Base-by-base conservation (phyloP, 2,329 filamentous ascomycete genomes). In the Colletotrichum trifolii region DNA sequence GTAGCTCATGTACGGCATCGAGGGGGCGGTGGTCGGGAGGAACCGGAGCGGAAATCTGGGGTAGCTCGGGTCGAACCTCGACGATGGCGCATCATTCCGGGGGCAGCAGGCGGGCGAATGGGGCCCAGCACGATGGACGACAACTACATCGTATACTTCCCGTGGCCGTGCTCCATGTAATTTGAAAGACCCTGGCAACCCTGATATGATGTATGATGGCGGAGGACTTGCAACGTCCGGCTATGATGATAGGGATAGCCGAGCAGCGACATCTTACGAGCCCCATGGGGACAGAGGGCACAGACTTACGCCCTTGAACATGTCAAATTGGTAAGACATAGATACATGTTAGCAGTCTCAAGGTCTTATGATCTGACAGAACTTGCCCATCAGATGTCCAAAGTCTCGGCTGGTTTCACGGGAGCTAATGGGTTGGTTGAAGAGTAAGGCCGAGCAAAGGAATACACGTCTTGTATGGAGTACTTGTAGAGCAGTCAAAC, bases 1-100 rank as follows among this genome's bases (percentile, higher is more conserved):
- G 40, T 65, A 61, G 57, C 62, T 56, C 36, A 65, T 64, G 62
- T 65, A 65, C 40, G 50, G 62, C 50, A 65, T 65, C 52, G 35
- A 25, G 25, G 25, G 62, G 62, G 52, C 50, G 42, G 62, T 36
- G 46, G 46, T 65, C 62, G 62, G 62, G 62, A 65, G 62, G 62
- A 65, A 65, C 62, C 62, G 62, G 62, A 65, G 62, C 57, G 39
- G 62, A 61, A 65, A 65, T 61, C 62, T 61, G 62, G 62, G 62
- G 62, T 65, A 65, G 52, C 11, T 64, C 62, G 62, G 62, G 62
- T 65, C 46, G 62, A 61, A 65, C 57, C 62, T 65, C 62, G 57
- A 65, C 57, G 62, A 61, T 50, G 57, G 61, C 62, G 57, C 45
- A 65, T 55, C 62, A 65, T 65, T 65, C 62, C 62, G 62, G 57